Conservation (phyloP, 78 protist species). For the Salpingoeca rosetta region DNA sequence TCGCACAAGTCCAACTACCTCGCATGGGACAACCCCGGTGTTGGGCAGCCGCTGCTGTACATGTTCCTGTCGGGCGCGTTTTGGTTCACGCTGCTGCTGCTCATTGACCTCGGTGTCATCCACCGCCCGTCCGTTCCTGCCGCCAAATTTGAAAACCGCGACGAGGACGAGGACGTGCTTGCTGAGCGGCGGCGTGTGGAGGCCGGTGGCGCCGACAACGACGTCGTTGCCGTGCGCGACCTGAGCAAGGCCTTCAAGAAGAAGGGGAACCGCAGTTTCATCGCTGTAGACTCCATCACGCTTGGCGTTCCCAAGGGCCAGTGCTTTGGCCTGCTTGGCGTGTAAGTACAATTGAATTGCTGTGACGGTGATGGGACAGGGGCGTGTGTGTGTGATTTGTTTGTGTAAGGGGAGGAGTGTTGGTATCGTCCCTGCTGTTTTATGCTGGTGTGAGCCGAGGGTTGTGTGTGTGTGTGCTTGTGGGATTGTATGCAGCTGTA, state of each 20-base stretch:
- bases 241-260: constrained; percentile 17
- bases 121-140: too few species aligned
- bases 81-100: constrained; percentile 3
- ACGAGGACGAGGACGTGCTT: constrained; percentile 17
- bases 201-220: not conserved
- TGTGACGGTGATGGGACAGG: too few species aligned
- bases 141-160: not conserved
- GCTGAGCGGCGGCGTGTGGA: constrained; percentile 6
- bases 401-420: constrained; percentile 70
- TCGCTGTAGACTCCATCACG: constrained; percentile 43
- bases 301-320: constrained; percentile 45
- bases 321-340: constrained; percentile 72
- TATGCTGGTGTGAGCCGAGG: too few species aligned
- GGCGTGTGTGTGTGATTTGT: too few species aligned
- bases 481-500: too few species aligned
- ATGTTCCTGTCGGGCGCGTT: not conserved
- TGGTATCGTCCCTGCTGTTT: too few species aligned
- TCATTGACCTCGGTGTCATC: not conserved
- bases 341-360: too few species aligned
- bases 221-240: constrained; percentile 6
- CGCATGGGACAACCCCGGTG: not conserved
- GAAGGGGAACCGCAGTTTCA: not conserved
- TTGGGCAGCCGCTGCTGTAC: not conserved
- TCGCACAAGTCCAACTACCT: not conserved
- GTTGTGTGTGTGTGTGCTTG: too few species aligned